phyloP scores from a whole-genome alignment of 192 early-diverging fungal genomes.

The Phycomyces nitens region DNA sequence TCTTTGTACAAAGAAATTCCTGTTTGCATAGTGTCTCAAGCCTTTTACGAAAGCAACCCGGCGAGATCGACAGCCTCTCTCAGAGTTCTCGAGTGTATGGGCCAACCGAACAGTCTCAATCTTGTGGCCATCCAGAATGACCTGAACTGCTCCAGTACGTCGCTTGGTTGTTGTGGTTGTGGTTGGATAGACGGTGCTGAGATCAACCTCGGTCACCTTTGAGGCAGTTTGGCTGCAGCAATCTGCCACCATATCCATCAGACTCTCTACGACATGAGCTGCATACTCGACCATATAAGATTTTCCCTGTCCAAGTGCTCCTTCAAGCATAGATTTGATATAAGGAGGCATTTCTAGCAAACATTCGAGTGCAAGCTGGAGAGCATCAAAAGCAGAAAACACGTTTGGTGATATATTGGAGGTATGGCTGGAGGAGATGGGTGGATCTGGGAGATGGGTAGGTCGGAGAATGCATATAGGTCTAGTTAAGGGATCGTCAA shows the following conservation, averaged over 20 bases:
- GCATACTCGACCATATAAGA: conserved; percentile 10
- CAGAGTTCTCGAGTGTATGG: too few species aligned
- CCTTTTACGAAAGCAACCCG: too few species aligned
- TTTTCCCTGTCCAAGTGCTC: conserved; percentile 7
- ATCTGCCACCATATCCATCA: neutral
- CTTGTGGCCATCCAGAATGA: too few species aligned
- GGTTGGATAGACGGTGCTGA: too few species aligned
- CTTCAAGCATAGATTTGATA: neutral
- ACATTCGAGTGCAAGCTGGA: neutral
- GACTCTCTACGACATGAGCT: conserved; percentile 2
- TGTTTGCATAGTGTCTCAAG: too few species aligned
- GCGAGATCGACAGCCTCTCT: too few species aligned
- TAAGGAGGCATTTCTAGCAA: neutral
- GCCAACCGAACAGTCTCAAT: too few species aligned
- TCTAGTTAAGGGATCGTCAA: conserved; percentile 8
- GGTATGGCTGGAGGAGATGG: neutral
- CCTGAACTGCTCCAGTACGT: too few species aligned
- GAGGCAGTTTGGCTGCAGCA: too few species aligned
- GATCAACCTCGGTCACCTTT: too few species aligned
- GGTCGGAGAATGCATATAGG: conserved; percentile 16
- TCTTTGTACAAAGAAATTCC: too few species aligned
- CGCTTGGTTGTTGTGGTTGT: too few species aligned
- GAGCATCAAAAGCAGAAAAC: neutral
- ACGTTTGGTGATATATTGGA: neutral
- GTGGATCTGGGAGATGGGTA: neutral